These are phyloP conservation scores for Salix exigua DNA, from an alignment of 345 rosid genomes.

Conservation along the genomic window DNA sequence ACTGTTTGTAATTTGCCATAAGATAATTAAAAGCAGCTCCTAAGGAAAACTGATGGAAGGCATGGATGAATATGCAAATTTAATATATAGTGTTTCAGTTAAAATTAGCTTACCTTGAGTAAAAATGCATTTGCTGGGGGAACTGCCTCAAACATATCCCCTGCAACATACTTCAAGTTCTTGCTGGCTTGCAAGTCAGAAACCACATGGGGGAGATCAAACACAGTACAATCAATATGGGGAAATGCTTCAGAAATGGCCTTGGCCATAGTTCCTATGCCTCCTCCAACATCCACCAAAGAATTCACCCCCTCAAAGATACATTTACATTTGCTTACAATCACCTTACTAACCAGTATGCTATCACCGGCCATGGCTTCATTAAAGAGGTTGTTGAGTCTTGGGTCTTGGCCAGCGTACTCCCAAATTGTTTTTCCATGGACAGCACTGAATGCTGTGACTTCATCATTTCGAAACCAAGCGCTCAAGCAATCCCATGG, in stretches of 20 bases:
- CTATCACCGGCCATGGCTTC: conserved; percentile 34
- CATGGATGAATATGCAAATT: too few relatives aligned
- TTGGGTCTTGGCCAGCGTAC: background rate
- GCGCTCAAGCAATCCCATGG: conserved; percentile 22
- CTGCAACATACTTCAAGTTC: conserved; percentile 29
- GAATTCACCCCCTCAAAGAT: conserved; percentile 20
- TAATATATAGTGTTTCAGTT: background rate
- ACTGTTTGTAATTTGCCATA: background rate
- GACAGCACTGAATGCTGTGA: background rate
- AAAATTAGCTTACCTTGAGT: conserved; percentile 17
- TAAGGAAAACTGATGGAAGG: too few relatives aligned
- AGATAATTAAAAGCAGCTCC: too few relatives aligned
- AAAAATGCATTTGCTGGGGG: conserved; percentile 31
- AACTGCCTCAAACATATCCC: conserved; percentile 34
- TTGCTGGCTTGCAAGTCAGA: conserved; percentile 9
- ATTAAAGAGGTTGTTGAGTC: background rate
- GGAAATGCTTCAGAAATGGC: conserved; percentile 13
- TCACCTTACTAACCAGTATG: background rate
- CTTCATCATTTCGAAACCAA: conserved; percentile 28
- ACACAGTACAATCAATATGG: conserved; percentile 10
- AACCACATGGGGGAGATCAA: conserved; percentile 26
- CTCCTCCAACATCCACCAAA: conserved; percentile 24
- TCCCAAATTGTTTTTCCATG: conserved; percentile 20
- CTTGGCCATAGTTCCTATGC: conserved; percentile 7
- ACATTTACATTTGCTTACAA: conserved; percentile 8